phyloP scores from a whole-genome alignment of 495 filamentous ascomycete genomes.

The Choiromyces venosus region DNA sequence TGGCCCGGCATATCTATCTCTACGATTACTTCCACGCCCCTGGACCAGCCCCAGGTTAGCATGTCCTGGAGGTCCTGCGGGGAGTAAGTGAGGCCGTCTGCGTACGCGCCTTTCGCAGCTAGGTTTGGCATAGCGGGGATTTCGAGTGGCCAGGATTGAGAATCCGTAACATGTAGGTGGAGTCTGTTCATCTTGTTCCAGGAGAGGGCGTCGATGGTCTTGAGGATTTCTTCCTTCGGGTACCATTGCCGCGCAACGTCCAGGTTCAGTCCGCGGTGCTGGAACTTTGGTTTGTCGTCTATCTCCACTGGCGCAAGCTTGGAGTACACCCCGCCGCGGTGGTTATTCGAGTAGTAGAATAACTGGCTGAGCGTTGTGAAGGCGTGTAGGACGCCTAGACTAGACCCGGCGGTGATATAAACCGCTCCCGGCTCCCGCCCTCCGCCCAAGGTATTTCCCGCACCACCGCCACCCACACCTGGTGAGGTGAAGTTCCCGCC shows the following conservation, averaged over 20 bases:
- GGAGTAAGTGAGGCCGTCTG: conserved; percentile 56
- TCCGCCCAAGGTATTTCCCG: conserved; percentile 26
- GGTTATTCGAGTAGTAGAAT: conserved; percentile 59
- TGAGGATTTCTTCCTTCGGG: conserved; percentile 56
- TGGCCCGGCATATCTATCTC: conserved; percentile 83
- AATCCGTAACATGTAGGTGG: conserved; percentile 73
- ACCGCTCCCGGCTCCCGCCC: conserved; percentile 46
- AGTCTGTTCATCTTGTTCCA: conserved; percentile 75
- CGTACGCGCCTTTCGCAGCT: conserved; percentile 63
- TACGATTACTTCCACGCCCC: conserved; percentile 66
- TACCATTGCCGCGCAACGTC: conserved; percentile 66
- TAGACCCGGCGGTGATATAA: conserved; percentile 57
- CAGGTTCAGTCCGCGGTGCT: conserved; percentile 68
- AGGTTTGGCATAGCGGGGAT: conserved; percentile 67
- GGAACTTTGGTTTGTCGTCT: conserved; percentile 60
- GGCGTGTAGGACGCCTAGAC: conserved; percentile 60
- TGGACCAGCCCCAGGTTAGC: conserved; percentile 59
- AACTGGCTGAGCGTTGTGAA: conserved; percentile 69
- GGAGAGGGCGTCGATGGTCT: conserved; percentile 64
- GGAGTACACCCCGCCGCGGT: conserved; percentile 55
- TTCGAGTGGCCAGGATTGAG: conserved; percentile 77
- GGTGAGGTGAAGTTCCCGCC: conserved; percentile 15
- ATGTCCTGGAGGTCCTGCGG: conserved; percentile 57
- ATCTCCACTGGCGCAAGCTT: conserved; percentile 61
- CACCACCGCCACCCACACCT: background rate